Conservation (phyloP, 768 basidiomycete genomes). For the Termitomyces sp. region DNA sequence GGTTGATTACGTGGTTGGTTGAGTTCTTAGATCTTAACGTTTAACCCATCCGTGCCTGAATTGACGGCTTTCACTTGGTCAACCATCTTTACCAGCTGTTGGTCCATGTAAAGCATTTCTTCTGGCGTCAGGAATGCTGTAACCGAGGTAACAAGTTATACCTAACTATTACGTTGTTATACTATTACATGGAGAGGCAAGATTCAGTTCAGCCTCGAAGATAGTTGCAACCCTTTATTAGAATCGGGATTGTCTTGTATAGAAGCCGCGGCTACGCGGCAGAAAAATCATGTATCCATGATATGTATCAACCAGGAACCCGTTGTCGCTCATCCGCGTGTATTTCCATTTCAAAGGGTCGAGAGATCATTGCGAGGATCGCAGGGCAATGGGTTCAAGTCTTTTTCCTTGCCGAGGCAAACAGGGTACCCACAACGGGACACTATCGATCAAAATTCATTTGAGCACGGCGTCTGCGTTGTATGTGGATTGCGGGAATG, state of each 20-base stretch:
- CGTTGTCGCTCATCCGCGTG: not conserved
- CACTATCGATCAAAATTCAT: conserved; percentile 4
- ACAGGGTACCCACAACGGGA: not conserved
- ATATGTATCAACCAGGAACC: conserved; percentile 11
- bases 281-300: conserved; percentile 7
- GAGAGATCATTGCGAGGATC: not conserved
- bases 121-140: not conserved
- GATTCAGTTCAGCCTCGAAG: not conserved
- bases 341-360: conserved; percentile 1
- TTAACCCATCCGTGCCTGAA: too few species aligned
- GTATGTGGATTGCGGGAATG: not conserved
- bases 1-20: too few species aligned
- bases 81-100: not conserved
- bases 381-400: not conserved
- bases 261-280: conserved; percentile 8
- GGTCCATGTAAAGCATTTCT: not conserved
- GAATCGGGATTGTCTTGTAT: not conserved
- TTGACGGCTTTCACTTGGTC: not conserved
- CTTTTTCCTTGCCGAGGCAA: not conserved
- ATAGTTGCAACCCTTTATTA: not conserved
- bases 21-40: too few species aligned
- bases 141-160: not conserved
- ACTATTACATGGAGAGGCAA: not conserved
- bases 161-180: not conserved
- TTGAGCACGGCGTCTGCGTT: not conserved